Percentiles rank a stretch among this genome's conserved stretches.
Conservation (phyloP, 116 monocot genomes). For the Trichopus zeylanicus region DNA sequence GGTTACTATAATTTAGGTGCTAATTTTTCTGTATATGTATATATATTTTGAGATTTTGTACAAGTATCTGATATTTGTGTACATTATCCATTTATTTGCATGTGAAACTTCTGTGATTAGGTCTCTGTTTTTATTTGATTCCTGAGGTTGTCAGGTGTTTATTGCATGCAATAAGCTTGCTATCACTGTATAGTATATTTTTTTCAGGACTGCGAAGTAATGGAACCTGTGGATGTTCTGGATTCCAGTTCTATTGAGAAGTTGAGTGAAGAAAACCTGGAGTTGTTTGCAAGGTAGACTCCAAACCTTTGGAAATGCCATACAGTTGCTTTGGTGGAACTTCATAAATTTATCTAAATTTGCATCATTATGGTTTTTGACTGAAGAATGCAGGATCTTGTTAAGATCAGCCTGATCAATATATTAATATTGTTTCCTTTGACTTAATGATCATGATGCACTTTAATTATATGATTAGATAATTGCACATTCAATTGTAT, state of each 20-base stretch:
- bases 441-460: not conserved
- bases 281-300: conserved; percentile 44
- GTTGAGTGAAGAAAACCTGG: conserved; percentile 58
- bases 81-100: not conserved
- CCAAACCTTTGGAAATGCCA: not conserved
- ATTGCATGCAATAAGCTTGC: not conserved
- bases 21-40: not conserved
- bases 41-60: too few relatives aligned
- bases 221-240: conserved; percentile 9
- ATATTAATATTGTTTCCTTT: too few relatives aligned
- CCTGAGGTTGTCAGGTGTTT: not conserved
- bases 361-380: not conserved
- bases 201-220: conserved; percentile 23
- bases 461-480: not conserved
- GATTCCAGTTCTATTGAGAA: conserved; percentile 36
- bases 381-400: too few relatives aligned
- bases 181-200: not conserved
- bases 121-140: not conserved
- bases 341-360: not conserved
- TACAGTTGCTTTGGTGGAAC: not conserved
- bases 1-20: not conserved
- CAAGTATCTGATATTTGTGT: not conserved
- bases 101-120: not conserved
- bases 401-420: too few relatives aligned
- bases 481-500: not conserved